phyloP scores from a whole-genome alignment of 2,329 filamentous ascomycete genomes.

The Thielaviopsis punctulata region DNA sequence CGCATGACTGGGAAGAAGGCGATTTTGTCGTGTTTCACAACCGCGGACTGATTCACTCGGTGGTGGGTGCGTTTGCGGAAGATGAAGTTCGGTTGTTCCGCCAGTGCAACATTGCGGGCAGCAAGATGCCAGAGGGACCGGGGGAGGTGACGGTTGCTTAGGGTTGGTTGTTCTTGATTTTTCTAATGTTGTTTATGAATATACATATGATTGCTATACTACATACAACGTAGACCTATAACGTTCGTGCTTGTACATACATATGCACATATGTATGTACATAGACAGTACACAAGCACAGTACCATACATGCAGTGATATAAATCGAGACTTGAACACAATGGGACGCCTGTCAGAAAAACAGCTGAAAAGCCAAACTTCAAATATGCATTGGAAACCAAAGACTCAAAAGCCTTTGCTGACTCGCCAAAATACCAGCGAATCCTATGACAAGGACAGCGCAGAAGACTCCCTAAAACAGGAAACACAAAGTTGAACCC shows the following conservation, averaged over 20 bases:
- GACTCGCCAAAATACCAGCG: not conserved
- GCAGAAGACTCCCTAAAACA: not conserved
- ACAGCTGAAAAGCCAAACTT: not conserved
- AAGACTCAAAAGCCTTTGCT: not conserved
- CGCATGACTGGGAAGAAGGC: conserved; percentile 62
- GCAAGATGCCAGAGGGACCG: conserved; percentile 36
- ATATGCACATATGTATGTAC: not conserved
- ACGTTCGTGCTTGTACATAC: not conserved
- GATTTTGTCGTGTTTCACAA: conserved; percentile 69
- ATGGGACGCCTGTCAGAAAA: not conserved
- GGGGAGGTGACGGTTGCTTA: not conserved
- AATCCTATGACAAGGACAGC: not conserved
- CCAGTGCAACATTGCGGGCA: conserved; percentile 65
- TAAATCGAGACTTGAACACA: not conserved
- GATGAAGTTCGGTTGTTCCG: conserved; percentile 60
- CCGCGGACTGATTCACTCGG: conserved; percentile 54
- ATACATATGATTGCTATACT: too few species aligned
- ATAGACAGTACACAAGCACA: too few species aligned
- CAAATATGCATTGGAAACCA: not conserved
- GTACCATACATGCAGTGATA: not conserved
- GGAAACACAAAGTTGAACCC: not conserved
- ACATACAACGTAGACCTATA: too few species aligned
- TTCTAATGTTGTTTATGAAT: not conserved
- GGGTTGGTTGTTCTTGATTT: not conserved
- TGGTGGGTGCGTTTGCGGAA: conserved; percentile 55